These are phyloP conservation scores for Arabis hirsuta DNA, from an alignment of 345 rosid genomes.

Conservation along the genomic window DNA sequence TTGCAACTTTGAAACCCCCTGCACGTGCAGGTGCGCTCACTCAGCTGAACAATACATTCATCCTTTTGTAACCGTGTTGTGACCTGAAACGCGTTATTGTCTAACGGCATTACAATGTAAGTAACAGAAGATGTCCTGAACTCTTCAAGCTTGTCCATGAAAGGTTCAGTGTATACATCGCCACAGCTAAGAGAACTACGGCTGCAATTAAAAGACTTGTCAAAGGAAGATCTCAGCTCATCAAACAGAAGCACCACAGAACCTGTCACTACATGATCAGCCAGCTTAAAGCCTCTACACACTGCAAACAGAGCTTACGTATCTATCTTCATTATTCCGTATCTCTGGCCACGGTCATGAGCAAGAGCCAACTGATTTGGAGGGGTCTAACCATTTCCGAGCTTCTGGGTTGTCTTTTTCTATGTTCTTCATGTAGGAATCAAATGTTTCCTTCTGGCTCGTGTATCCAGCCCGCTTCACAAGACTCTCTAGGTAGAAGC, in stretches of 20 bases:
- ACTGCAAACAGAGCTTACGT: no score
- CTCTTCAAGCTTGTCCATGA: not conserved
- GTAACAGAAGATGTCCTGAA: not conserved
- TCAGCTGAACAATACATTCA: not conserved
- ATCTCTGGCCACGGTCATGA: slow-evolving; percentile 29
- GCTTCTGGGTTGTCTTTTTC: slow-evolving; percentile 10
- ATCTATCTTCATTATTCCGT: not conserved
- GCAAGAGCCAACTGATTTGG: slow-evolving; percentile 23
- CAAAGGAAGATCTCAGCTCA: no score
- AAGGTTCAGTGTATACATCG: not conserved
- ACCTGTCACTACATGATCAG: not conserved
- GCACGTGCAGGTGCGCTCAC: slow-evolving; percentile 6
- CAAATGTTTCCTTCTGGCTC: not conserved
- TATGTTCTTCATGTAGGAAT: not conserved
- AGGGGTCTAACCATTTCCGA: slow-evolving; percentile 19
- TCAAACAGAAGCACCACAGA: no score
- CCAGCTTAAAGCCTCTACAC: no score
- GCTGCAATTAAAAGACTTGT: no score
- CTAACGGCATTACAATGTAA: not conserved
- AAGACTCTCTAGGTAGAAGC: not conserved
- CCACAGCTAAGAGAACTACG: no score
- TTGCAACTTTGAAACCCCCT: not conserved
- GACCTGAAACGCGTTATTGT: not conserved
- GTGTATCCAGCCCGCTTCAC: not conserved
- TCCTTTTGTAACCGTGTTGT: not conserved